A percentile compares a stretch with the other conserved stretches of the same genome.
Conservation (phyloP, 768 basidiomycete genomes). For the Tulasnella sp. region DNA sequence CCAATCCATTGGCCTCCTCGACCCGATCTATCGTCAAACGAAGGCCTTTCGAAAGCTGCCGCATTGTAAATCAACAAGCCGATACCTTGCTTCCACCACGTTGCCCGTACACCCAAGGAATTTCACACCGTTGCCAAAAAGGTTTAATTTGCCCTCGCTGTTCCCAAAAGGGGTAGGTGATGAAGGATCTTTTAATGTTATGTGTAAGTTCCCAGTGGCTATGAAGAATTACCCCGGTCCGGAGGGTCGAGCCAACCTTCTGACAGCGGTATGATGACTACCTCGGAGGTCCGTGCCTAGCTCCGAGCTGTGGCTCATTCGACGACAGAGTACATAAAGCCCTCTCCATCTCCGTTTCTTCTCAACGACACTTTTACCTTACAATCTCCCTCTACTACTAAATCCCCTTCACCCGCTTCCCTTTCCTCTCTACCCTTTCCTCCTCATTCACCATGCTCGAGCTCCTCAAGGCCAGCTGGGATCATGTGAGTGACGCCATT, state of each 20-base stretch:
- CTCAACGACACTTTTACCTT: background rate
- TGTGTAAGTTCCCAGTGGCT: background rate
- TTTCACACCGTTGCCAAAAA: background rate
- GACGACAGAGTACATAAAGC: background rate
- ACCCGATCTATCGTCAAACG: background rate
- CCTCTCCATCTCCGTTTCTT: background rate
- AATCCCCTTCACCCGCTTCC: background rate
- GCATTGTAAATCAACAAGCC: background rate
- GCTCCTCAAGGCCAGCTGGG: constrained; percentile 9
- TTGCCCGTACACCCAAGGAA: background rate
- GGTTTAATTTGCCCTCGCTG: background rate
- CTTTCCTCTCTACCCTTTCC: background rate
- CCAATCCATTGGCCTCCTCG: background rate
- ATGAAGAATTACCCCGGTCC: background rate
- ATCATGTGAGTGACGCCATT: constrained; percentile 4
- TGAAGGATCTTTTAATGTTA: background rate
- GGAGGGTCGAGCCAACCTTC: background rate
- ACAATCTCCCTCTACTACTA: background rate
- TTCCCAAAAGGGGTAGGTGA: too few species aligned
- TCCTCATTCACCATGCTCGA: background rate
- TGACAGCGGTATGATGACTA: background rate
- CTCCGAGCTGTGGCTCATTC: background rate
- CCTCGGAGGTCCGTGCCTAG: background rate
- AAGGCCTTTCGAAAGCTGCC: background rate
- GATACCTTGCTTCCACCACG: background rate